Evolutionary conservation across 2,329 filamentous ascomycete genomes (phyloP), one percentile per base, ranked within the genome.

Genomic region (Alternaria ethzedia): DNA sequence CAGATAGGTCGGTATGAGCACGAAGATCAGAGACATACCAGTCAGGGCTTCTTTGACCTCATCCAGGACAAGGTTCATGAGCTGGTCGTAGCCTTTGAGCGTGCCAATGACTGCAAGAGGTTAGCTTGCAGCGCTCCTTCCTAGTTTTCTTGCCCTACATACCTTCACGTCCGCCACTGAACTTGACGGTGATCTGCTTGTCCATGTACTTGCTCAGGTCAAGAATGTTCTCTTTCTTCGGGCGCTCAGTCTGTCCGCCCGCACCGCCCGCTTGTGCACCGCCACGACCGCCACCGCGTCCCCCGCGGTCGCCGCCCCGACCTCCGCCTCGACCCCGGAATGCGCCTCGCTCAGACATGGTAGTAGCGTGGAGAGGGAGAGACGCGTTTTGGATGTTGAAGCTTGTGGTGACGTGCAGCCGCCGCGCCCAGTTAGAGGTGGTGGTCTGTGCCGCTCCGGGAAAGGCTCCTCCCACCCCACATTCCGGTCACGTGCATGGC

Each of bases 211-310:
- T 97, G 78, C 86, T 89, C 75, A 99, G 82, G 78, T 99, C 95
- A 57, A 99, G 88, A 75, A 99, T 99, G 80, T 97, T 98, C 83
- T 99, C 96, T 86, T 98, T 98, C 89, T 97, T 97, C 65, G 94
- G 93, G 74, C 90, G 88, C 82, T 96, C 92, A 9, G 69, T 64
- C 62, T 68, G 69, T 15, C 63, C 74, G 57, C 70, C 75, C 17
- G 69, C 70, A 23, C 70, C 74, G 54, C 75, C 73, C 36, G 69
- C 71, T 21, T 76, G 74, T 25, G 81, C 80, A 15, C 78, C 75
- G 28, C 83, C 81, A 49, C 82, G 77, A 23, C 75, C 75, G 23
- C 83, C 81, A 54, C 82, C 82, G 9, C 80, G 74, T 17, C 80
- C 74, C n/a, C 86, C 76, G 15, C 81, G 75, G 54, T 79, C 71